Percentiles rank a stretch among this genome's conserved stretches.
These are phyloP conservation scores for Podaxis sp. DNA, from an alignment of 768 basidiomycete species.

Conservation along the genomic window DNA sequence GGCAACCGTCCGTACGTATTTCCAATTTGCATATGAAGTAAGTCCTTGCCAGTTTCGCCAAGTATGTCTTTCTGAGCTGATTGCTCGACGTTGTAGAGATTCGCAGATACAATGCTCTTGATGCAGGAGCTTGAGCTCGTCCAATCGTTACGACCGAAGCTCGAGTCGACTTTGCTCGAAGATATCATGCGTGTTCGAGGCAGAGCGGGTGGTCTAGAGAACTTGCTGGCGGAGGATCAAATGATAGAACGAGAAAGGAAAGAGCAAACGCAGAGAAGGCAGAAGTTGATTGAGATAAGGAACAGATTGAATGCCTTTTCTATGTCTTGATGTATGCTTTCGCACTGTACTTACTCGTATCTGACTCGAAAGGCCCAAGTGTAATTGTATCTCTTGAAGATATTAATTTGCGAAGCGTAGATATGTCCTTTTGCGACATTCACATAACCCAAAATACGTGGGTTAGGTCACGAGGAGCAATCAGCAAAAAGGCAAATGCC, in stretches of 20 bases:
- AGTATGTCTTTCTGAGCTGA: background rate
- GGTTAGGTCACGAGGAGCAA: no score
- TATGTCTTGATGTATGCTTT: slow-evolving; percentile 2
- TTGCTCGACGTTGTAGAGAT: slow-evolving; percentile 34
- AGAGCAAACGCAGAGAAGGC: slow-evolving; percentile 25
- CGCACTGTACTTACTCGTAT: background rate
- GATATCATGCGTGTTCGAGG: slow-evolving; percentile 19
- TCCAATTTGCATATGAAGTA: slow-evolving; percentile 54
- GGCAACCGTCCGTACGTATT: slow-evolving; percentile 56
- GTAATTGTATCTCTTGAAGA: background rate
- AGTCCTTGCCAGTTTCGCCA: slow-evolving; percentile 1
- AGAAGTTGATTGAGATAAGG: slow-evolving; percentile 32
- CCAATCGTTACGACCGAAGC: slow-evolving; percentile 30
- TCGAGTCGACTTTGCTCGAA: slow-evolving; percentile 35
- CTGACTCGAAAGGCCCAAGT: background rate
- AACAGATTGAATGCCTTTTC: slow-evolving; percentile 25
- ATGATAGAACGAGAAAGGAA: slow-evolving; percentile 27
- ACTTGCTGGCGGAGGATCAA: slow-evolving; percentile 41
- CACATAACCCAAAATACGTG: no score
- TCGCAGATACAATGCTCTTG: slow-evolving; percentile 53
- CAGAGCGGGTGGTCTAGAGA: slow-evolving; percentile 18
- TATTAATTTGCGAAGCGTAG: no score
- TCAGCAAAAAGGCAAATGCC: slow-evolving; percentile 29
- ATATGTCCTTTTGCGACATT: no score
- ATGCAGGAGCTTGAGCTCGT: slow-evolving; percentile 46